A percentile compares a stretch with the other conserved stretches of the same genome.
Conservation (phyloP, 257 asterid species). For the Ballota nigra region DNA sequence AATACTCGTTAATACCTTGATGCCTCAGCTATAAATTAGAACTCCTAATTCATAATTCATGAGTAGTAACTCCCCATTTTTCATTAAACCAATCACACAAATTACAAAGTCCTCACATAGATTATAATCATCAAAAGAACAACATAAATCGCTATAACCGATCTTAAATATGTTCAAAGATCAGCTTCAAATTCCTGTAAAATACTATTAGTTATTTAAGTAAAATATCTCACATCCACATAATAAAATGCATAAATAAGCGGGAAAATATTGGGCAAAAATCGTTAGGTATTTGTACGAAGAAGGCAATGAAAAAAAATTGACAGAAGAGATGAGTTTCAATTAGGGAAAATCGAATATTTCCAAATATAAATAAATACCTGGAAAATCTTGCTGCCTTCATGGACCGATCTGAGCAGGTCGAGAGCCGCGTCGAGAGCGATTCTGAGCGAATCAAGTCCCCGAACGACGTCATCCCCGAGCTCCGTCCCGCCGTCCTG, state of each 20-base stretch:
- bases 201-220: too few species aligned
- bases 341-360: neutral
- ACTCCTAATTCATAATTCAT: neutral
- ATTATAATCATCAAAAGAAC: neutral
- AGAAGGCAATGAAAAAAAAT: neutral
- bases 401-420: constrained; percentile 69
- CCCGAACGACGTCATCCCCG: constrained; percentile 56
- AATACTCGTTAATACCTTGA: neutral
- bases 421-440: constrained; percentile 66
- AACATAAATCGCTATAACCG: neutral
- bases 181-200: neutral
- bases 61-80: neutral
- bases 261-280: neutral
- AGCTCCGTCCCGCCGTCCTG: constrained; percentile 51
- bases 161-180: neutral
- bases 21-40: neutral
- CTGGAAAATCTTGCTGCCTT: constrained; percentile 89
- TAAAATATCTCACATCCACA: neutral
- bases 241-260: neutral
- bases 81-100: neutral
- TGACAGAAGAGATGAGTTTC: neutral
- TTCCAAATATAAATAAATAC: constrained; percentile 33
- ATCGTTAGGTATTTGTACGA: neutral
- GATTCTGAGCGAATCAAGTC: constrained; percentile 51
- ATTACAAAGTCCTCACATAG: neutral